Evolutionary conservation across 202 grass and related monocot genomes (phyloP), one percentile per base, ranked within the genome.

Genomic region (Zizania palustris): DNA sequence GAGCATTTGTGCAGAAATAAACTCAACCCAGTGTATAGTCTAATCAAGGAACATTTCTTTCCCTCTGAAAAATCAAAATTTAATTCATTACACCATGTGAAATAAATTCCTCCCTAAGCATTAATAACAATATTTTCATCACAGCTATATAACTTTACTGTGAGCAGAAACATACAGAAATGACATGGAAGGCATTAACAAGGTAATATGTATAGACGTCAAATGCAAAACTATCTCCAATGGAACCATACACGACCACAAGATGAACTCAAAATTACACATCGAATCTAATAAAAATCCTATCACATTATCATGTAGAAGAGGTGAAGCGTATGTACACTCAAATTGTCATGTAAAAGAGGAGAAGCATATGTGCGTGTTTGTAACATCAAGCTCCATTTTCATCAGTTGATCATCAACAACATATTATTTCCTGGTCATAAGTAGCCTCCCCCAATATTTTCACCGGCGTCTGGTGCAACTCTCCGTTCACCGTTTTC

Each of bases 251-350:
- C 49, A 20, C 51, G 22, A 56, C 63, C 63, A 75, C 63, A 45
- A 51, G 36, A 45, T 2, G 11, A 69, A 28, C 46, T 58, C 21
- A 44, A 9, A 42, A 7, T 66, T 43, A 28, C 3, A n/a, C 9
- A 48, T 36, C 11, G 55, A 22, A 49, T 69, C 2, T 75, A 55
- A 1, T 9, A 55, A 79, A 68, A 80, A 65, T 51, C 65, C 75
- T 84, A 80, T 10, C 3, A 12, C 36, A 69, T 50, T 84, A 56
- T 70, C 75, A 65, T 80, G 14, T 84, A 84, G 75, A 88, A 80
- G 58, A 44, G 76, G 54, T 39, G 65, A 80, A 71, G 63, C 65
- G 39, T 76, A 84, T 80, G 81, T 67, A 84, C 86, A 76, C 59
- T 54, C 50, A 9, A 44, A 69, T 50, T 84, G 54, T 64, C 85